These are phyloP conservation scores for Acanthamoeba lenticulata DNA, from an alignment of 208 protist species.

Conservation along the genomic window DNA sequence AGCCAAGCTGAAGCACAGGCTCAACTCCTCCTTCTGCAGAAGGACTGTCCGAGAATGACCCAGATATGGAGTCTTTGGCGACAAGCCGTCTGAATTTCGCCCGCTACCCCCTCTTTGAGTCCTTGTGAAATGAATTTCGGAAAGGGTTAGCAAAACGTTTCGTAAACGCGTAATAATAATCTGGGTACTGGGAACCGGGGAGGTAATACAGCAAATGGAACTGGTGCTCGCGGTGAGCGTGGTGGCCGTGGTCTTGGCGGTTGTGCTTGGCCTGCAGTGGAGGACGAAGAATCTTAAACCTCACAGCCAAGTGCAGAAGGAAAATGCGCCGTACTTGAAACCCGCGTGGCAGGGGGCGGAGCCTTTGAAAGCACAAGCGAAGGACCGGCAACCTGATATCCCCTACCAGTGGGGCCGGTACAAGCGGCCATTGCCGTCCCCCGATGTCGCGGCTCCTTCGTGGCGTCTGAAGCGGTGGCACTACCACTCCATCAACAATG, in stretches of 20 bases:
- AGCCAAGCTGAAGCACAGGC: no score
- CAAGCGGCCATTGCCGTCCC: background rate
- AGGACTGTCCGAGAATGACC: no score
- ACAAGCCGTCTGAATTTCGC: no score
- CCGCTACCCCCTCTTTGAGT: no score
- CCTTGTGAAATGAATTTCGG: no score
- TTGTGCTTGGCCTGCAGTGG: background rate
- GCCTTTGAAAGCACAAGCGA: background rate
- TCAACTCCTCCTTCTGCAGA: no score
- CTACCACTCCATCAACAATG: slow-evolving; percentile 62
- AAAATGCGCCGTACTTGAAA: background rate
- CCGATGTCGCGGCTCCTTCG: background rate
- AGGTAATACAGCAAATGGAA: no score
- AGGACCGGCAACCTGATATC: background rate
- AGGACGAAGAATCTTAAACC: background rate
- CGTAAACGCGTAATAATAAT: background rate
- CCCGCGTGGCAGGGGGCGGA: no score
- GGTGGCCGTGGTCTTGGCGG: background rate
- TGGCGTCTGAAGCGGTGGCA: slow-evolving; percentile 50
- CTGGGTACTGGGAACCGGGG: no score
- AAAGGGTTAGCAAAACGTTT: no score
- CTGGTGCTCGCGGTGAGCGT: background rate
- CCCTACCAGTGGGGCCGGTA: slow-evolving; percentile 40
- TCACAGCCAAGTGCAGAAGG: background rate
- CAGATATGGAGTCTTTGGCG: no score